phyloP scores from a whole-genome alignment of 2,329 filamentous ascomycete genomes.

The Fonsecaea multimorphosa region DNA sequence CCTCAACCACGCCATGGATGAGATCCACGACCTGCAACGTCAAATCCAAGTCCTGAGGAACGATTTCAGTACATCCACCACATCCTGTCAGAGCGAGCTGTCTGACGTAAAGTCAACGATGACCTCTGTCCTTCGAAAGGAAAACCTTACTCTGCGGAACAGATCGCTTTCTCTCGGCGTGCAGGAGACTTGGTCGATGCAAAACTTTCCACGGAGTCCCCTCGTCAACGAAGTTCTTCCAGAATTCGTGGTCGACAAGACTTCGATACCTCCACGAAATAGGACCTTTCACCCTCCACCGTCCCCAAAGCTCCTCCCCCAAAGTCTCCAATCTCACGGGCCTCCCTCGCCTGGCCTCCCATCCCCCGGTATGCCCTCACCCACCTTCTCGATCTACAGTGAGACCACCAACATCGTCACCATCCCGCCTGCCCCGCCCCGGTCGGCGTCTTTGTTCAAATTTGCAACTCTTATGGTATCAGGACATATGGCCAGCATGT shows the following conservation, averaged over 20 bases:
- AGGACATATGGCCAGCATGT: constrained; percentile 31
- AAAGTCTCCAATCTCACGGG: constrained; percentile 13
- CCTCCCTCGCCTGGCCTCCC: constrained; percentile 24
- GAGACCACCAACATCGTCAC: constrained; percentile 31
- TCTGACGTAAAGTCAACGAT: constrained; percentile 34
- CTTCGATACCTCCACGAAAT: background rate
- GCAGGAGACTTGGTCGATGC: constrained; percentile 27
- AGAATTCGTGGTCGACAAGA: constrained; percentile 5
- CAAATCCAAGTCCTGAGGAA: constrained; percentile 32
- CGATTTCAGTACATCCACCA: constrained; percentile 31
- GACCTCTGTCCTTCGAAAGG: constrained; percentile 36
- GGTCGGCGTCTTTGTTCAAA: constrained; percentile 27
- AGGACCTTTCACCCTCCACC: background rate
- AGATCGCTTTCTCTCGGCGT: constrained; percentile 22
- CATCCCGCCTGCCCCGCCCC: constrained; percentile 32
- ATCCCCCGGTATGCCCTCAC: constrained; percentile 29
- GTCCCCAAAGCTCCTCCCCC: constrained; percentile 9
- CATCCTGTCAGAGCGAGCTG: constrained; percentile 33
- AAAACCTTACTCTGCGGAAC: constrained; percentile 29
- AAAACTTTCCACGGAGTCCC: constrained; percentile 23
- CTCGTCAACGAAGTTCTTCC: constrained; percentile 33
- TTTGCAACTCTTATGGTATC: constrained; percentile 32
- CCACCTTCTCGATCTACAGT: constrained; percentile 29
- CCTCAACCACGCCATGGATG: constrained; percentile 37
- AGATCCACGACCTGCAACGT: constrained; percentile 36